Evolutionary conservation across 2,329 filamentous ascomycete species (phyloP), one percentile per base, ranked within the genome.

Genomic region (Botryotinia globosa): DNA sequence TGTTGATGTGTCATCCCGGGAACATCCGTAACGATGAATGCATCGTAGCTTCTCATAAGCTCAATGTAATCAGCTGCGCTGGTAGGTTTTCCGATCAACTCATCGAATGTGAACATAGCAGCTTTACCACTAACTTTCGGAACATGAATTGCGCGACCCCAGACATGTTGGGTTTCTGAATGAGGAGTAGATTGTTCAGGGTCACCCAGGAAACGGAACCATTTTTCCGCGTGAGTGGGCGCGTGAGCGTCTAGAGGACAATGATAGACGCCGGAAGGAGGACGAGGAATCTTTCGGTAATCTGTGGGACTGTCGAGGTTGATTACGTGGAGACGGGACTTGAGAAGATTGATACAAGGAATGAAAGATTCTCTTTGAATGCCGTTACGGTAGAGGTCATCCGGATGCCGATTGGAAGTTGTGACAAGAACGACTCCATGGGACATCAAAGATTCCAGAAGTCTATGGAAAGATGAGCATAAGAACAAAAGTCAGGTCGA

Each of bases 361-460:
- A 99, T 88, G 81, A 99, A 99, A 10, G 93, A 97, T 77, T 97
- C 91, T 73, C 96, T 91, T 83, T 99, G 96, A 76, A 99, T 95
- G 72, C 96, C 96, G 81, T 99, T 99, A 83, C 96, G 97, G 86
- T 99, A 99, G 12, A 99, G 87, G 74, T 99, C 95, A 79, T 97
- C 91, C 0, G 96, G 96, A 78, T 98, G 94, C n/a, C 96, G 88
- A 82, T 99, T 99, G 12, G 94, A 97, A 0, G 96, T 99, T 10
- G 96, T 98, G 45, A 99, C 92, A 69, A 99, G 87, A 25, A 98
- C 94, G 4, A 97, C 94, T n/a, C 96, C 96, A 80, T 98, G 94
- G 6, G 93, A 92, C 94, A 98, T 98, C 72, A 99, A 88, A 1
- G 89, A 88, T 82, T 98, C 94, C 14, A 99, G 89, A 9, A 99